phyloP scores from a whole-genome alignment of 495 filamentous ascomycete genomes.

The Parmelia sp. region DNA sequence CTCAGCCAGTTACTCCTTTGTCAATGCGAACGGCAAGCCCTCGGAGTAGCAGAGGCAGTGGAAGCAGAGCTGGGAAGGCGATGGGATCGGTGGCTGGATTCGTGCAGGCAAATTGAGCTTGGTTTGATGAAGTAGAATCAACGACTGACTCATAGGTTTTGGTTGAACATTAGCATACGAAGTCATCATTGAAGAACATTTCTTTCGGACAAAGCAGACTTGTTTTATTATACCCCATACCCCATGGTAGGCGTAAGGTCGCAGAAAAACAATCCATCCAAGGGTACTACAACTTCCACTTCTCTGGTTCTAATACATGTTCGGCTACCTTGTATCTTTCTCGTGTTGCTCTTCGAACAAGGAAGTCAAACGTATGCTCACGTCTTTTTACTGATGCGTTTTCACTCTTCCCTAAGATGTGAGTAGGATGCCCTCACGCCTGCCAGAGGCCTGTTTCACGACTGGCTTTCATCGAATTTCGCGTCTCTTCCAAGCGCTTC shows the following conservation, averaged over 20 bases:
- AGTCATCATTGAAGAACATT: neutral
- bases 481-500: neutral
- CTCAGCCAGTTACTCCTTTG: conserved; percentile 13
- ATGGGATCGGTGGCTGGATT: conserved; percentile 19
- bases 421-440: neutral
- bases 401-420: neutral
- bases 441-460: neutral
- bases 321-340: neutral
- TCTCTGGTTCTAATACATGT: neutral
- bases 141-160: neutral
- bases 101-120: conserved; percentile 13
- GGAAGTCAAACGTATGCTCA: neutral
- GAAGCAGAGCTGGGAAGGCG: conserved; percentile 19
- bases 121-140: neutral
- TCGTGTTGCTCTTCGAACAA: neutral
- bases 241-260: neutral
- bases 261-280: neutral
- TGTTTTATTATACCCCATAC: neutral
- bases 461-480: neutral
- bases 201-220: neutral
- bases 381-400: neutral
- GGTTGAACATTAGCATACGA: neutral
- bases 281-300: neutral
- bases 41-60: conserved; percentile 14
- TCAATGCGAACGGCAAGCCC: conserved; percentile 22